Evolutionary conservation across 148 eudicot genomes (phyloP).

Genomic region (Persicaria maculosa): DNA sequence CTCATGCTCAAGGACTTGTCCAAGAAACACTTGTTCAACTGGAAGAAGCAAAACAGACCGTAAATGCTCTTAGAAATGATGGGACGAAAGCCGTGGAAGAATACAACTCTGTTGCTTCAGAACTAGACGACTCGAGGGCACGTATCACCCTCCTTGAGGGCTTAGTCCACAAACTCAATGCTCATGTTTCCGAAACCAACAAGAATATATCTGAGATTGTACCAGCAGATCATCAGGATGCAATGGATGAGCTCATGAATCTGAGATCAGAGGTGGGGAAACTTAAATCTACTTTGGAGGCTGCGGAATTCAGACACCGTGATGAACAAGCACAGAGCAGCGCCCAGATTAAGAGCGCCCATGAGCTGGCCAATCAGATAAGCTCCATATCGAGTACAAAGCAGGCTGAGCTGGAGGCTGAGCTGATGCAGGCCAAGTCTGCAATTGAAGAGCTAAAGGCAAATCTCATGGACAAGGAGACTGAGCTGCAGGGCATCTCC

Average conservation of each 20-base stretch:
- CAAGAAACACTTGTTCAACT: conserved; percentile 58
- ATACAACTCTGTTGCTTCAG: conserved; percentile 30
- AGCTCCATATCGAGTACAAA: conserved; percentile 31
- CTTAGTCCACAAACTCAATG: conserved; percentile 36
- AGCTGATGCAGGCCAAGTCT: conserved; percentile 37
- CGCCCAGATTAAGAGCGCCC: conserved; percentile 28
- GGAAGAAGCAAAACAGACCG: conserved; percentile 59
- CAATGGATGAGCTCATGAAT: conserved; percentile 29
- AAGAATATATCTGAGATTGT: not conserved
- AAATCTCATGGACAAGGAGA: conserved; percentile 83
- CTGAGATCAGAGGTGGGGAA: conserved; percentile 39
- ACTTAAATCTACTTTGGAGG: conserved; percentile 44
- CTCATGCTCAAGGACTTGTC: conserved; percentile 44
- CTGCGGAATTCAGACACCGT: conserved; percentile 44
- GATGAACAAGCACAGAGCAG: conserved; percentile 44
- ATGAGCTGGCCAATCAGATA: conserved; percentile 34
- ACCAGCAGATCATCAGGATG: not conserved
- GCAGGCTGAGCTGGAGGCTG: conserved; percentile 55
- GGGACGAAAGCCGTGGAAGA: conserved; percentile 33
- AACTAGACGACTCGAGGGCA: conserved; percentile 59
- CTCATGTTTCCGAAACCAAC: conserved; percentile 13
- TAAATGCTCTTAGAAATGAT: conserved; percentile 48
- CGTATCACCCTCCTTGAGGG: conserved; percentile 48
- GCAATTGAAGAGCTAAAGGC: conserved; percentile 62
- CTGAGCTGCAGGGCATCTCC: conserved; percentile 58